Conservation (phyloP, 495 filamentous ascomycete species). For the Tuber indicum region DNA sequence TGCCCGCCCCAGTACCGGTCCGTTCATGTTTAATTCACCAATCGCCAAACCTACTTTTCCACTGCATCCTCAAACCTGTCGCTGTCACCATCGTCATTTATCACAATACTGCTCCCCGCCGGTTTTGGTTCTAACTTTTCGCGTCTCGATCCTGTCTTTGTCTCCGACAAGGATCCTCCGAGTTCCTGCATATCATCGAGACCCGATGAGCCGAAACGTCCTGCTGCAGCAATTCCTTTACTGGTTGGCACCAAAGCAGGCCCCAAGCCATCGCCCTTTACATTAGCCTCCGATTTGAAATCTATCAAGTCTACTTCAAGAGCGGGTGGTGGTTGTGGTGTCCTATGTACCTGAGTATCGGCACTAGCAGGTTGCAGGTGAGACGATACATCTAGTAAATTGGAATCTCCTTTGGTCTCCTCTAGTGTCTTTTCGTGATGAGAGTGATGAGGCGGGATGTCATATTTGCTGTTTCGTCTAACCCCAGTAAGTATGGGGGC, state of each 20-base stretch:
- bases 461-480: constrained; percentile 42
- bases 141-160: neutral
- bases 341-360: constrained; percentile 5
- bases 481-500: constrained; percentile 80
- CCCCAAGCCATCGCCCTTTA: constrained; percentile 28
- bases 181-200: neutral
- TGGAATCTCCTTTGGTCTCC: constrained; percentile 22
- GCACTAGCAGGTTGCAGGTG: constrained; percentile 11
- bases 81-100: constrained; percentile 15
- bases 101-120: neutral
- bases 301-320: constrained; percentile 24
- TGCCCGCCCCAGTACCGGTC: neutral
- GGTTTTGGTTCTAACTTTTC: neutral
- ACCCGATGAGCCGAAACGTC: neutral
- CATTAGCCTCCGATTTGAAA: constrained; percentile 32
- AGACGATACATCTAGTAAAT: constrained; percentile 21
- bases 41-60: constrained; percentile 9
- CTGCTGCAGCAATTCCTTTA: constrained; percentile 18
- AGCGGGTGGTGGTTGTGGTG: constrained; percentile 12
- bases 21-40: constrained; percentile 1
- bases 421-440: constrained; percentile 17
- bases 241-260: constrained; percentile 18
- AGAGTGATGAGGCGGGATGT: constrained; percentile 40
- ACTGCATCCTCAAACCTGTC: constrained; percentile 38
- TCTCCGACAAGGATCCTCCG: neutral